Percentiles rank a stretch among this genome's conserved stretches.
Evolutionary conservation across 768 basidiomycete genomes (phyloP).

Genomic region (Saitozyma podzolica): DNA sequence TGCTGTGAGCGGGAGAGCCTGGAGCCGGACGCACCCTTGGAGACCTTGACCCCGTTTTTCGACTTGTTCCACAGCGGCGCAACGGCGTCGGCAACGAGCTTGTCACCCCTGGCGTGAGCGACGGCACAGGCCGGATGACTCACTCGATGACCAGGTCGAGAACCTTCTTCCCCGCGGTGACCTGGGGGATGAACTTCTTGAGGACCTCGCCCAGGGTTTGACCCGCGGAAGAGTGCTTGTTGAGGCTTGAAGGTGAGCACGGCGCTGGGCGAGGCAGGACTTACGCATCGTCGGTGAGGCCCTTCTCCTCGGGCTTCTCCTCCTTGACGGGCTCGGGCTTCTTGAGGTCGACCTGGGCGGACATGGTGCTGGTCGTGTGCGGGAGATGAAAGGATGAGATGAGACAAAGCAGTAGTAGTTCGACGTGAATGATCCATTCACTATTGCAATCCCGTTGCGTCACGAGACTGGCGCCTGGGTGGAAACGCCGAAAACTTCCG

Average conservation of each 20-base stretch:
- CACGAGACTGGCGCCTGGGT: neutral
- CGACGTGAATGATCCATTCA: neutral
- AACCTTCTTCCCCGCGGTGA: slow-evolving; percentile 75
- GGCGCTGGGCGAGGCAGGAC: slow-evolving; percentile 11
- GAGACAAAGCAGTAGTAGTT: neutral
- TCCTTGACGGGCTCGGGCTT: slow-evolving; percentile 39
- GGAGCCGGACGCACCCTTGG: slow-evolving; percentile 66
- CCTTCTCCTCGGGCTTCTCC: slow-evolving; percentile 47
- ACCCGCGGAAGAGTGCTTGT: slow-evolving; percentile 73
- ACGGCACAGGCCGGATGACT: slow-evolving; percentile 16
- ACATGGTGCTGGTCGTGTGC: slow-evolving; percentile 19
- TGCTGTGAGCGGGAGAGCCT: slow-evolving; percentile 10
- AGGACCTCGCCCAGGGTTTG: slow-evolving; percentile 83
- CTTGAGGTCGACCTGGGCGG: slow-evolving; percentile 42
- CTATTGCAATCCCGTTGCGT: neutral
- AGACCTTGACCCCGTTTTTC: slow-evolving; percentile 81
- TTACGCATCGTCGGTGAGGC: slow-evolving; percentile 51
- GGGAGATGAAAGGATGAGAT: slow-evolving; percentile 5
- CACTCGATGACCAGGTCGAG: slow-evolving; percentile 82
- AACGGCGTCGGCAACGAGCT: slow-evolving; percentile 82
- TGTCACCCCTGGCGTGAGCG: slow-evolving; percentile 65
- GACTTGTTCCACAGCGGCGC: slow-evolving; percentile 84
- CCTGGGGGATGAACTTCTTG: slow-evolving; percentile 76
- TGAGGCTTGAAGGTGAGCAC: slow-evolving; percentile 36
- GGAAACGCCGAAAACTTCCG: neutral